Evolutionary conservation across 352 stramenopile species (phyloP).

Genomic region (Globisporangium uncinulatum): DNA sequence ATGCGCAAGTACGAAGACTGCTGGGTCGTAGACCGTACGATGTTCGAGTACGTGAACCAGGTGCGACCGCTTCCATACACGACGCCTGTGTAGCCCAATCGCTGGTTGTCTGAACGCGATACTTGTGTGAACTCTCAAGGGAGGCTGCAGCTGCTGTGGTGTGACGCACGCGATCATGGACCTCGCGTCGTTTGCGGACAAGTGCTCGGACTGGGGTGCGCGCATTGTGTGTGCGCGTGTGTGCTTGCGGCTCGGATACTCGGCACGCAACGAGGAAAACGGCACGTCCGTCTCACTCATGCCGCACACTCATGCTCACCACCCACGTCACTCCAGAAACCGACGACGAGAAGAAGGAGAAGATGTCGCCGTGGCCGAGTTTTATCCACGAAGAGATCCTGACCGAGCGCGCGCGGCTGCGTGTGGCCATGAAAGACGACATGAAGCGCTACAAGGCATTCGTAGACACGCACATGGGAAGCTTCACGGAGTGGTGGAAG

Average conservation of each 20-base stretch:
- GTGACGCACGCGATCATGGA: constrained; percentile 87
- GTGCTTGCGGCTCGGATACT: neutral
- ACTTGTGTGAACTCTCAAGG: constrained; percentile 36
- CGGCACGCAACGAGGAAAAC: neutral
- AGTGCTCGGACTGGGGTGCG: constrained; percentile 87
- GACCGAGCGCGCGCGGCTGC: constrained; percentile 83
- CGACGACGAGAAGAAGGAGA: constrained; percentile 88
- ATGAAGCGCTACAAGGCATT: constrained; percentile 65
- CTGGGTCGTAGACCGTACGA: constrained; percentile 90
- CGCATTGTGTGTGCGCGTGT: neutral
- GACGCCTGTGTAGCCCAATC: neutral
- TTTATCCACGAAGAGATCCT: constrained; percentile 93
- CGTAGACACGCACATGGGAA: constrained; percentile 59
- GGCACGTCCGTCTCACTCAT: neutral
- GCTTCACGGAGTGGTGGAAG: constrained; percentile 54
- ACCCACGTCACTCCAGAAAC: constrained; percentile 52
- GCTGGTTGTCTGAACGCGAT: no score
- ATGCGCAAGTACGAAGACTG: constrained; percentile 76
- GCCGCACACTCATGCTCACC: neutral
- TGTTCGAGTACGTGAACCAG: constrained; percentile 94
- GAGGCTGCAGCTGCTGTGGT: constrained; percentile 89
- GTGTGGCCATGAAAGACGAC: constrained; percentile 77
- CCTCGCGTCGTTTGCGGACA: constrained; percentile 73
- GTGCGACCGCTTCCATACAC: constrained; percentile 13
- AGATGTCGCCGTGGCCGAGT: constrained; percentile 73